Base-by-base conservation (phyloP, 306 rosid genomes). In the Lupinus albus region DNA sequence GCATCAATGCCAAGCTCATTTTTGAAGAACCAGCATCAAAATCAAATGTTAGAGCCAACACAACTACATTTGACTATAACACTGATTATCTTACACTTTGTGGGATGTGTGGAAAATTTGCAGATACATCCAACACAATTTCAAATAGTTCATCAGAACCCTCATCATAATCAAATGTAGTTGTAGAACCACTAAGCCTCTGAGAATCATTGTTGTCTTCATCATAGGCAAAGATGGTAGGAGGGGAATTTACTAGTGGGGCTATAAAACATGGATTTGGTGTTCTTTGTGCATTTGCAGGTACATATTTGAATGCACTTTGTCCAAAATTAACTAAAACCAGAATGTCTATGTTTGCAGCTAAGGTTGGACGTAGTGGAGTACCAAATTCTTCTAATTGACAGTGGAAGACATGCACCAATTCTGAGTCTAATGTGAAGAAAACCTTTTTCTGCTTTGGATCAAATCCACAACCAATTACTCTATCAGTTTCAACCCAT, bases 391-490 rank as follows among this genome's bases (percentile, higher is more conserved):
- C 97, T 77, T 85, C 91, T 2, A 96, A 64, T 11, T 86, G 81
- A 71, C 97, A 86, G 72, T 88, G 71, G 8, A 94, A 68, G 10
- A 83, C 83, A 42, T 90, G 99, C 12, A 88, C 85, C 46, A 94
- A 64, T 53, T 88, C 85, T 49, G 99, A 90, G 49, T 84, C 89
- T 16, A 90, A 67, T 8, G 99, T 94, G 89, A 90, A 94, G 81
- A 82, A 90, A 12, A 90, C 97, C 71, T 86, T 88, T 77, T 88
- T 90, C 64, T 84, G 84, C 61, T 74, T 84, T 0, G 97, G 97
- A 78, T 94, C 97, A 66, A 71, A 94, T 7, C 99, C 97, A 45
- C 97, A 90, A 2, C 99, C 99, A 50, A 90, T 79, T 46, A 90
- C 97, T 62, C 79, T 87, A 54, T 85, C 87, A 9, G 58, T 51